These are phyloP conservation scores for Rhodotorula kratochvilovae DNA, from an alignment of 768 basidiomycete genomes.

Conservation along the genomic window DNA sequence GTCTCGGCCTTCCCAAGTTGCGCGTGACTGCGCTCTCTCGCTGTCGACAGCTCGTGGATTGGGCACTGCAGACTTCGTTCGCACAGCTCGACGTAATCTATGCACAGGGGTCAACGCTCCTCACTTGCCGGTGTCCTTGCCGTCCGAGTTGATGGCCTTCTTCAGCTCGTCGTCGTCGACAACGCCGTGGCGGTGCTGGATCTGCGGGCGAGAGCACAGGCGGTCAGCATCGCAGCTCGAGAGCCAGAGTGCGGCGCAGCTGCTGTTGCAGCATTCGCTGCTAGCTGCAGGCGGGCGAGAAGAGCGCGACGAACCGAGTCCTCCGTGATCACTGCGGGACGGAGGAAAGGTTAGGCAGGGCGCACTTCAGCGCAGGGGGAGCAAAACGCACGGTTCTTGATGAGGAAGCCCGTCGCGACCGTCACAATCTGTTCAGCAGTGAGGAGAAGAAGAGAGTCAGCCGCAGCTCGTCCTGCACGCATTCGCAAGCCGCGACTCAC, in stretches of 20 bases:
- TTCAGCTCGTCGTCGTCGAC: background rate
- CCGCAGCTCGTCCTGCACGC: background rate
- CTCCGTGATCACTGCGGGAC: background rate
- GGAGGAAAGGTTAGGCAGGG: background rate
- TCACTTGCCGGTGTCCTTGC: background rate
- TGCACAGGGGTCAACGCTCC: background rate
- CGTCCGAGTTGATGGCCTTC: constrained; percentile 6
- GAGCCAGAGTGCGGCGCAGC: no score
- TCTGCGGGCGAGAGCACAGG: background rate
- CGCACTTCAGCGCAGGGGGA: background rate
- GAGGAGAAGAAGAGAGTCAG: background rate
- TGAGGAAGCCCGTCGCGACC: background rate
- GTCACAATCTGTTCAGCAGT: background rate
- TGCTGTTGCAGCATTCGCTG: no score
- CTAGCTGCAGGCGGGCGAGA: no score
- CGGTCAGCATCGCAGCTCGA: background rate
- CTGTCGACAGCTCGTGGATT: no score
- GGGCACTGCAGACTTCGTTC: no score
- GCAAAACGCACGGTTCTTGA: background rate
- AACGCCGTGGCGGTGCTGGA: constrained; percentile 22
- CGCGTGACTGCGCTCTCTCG: no score
- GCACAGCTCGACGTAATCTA: background rate
- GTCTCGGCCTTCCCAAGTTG: no score
- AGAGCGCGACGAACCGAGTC: background rate
- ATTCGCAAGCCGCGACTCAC: background rate